Base-by-base conservation (phyloP, 371 early-diverging fungal species). In the Choanephora cucurbitarum region DNA sequence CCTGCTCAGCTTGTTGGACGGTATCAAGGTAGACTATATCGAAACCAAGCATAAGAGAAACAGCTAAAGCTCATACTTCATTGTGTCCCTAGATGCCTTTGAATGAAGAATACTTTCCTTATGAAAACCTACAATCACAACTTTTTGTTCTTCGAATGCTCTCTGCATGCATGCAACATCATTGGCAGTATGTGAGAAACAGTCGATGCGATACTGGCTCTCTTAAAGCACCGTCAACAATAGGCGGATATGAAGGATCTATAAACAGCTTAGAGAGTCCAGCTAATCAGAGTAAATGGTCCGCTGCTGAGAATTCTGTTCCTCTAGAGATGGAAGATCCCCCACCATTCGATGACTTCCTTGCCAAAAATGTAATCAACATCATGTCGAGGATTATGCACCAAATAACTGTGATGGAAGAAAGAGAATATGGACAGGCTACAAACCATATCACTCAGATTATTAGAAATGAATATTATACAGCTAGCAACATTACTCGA, bases 281-380 rank as follows among this genome's bases (percentile, higher is more conserved):
- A 23, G 54, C 64, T 32, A 61, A 60, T 52, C 59, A 65, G 19
- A 68, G 69, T 40, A 47, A 59, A 41, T 67, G 58, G 66, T 57
- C 61, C 23, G 45, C 54, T 23, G 53, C 66, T 11, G 57, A 64
- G 14, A 39, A 54, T 5, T 53, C 61, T 10, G 34, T 65, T 10
- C 66, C 73, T 17, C 19, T 53, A 17, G 67, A 68, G 37, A 52
- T 72, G 57, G 80, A 80, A 17, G 92, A 90, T 60, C 92, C 92
- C 32, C 91, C 90, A 28, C 84, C 91, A 41, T 69, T 91, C 32
- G 91, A 90, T 7, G 93, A 92, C 37, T 46, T 58, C 14, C 66
- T 91, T 5, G 88, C 88, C 15, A 87, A 84, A 58, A 81, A 75
- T 45, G 74, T 91, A 5, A 74, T 91, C 9, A 74, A 73, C 49